Conservation (phyloP, 2,329 filamentous ascomycete species). For the Ustulina deusta region DNA sequence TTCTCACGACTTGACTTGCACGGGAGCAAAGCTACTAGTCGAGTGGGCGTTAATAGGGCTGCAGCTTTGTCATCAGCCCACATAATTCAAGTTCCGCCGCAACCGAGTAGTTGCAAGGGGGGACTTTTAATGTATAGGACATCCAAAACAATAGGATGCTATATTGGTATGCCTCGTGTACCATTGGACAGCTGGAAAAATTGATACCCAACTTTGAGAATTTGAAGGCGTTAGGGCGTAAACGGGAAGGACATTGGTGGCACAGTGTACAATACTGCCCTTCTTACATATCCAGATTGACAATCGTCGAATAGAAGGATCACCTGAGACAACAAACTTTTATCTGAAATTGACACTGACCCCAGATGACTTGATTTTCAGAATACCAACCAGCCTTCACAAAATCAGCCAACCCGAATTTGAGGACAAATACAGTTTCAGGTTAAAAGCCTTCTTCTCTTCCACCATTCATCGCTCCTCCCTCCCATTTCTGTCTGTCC, state of each 20-base stretch:
- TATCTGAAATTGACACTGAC: neutral
- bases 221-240: constrained; percentile 23
- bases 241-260: neutral
- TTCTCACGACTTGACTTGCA: neutral
- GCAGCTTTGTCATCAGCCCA: neutral
- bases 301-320: neutral
- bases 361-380: constrained; percentile 7
- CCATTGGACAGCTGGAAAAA: constrained; percentile 29
- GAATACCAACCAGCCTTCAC: neutral
- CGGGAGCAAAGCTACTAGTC: neutral
- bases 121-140: constrained; percentile 1
- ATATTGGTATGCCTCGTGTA: constrained; percentile 15
- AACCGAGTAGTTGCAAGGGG: neutral
- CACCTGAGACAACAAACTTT: neutral
- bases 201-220: constrained; percentile 31
- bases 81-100: neutral
- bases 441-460: neutral
- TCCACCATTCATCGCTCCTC: neutral
- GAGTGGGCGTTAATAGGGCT: neutral
- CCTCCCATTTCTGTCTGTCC: no score
- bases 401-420: neutral
- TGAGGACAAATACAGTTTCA: neutral
- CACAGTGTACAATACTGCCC: constrained; percentile 13
- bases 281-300: constrained; percentile 21
- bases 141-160: constrained; percentile 7